Percentiles rank a stretch among this genome's conserved stretches.
phyloP scores from a whole-genome alignment of 2,329 filamentous ascomycete species.

The Lasiodiplodia hormozganensis region DNA sequence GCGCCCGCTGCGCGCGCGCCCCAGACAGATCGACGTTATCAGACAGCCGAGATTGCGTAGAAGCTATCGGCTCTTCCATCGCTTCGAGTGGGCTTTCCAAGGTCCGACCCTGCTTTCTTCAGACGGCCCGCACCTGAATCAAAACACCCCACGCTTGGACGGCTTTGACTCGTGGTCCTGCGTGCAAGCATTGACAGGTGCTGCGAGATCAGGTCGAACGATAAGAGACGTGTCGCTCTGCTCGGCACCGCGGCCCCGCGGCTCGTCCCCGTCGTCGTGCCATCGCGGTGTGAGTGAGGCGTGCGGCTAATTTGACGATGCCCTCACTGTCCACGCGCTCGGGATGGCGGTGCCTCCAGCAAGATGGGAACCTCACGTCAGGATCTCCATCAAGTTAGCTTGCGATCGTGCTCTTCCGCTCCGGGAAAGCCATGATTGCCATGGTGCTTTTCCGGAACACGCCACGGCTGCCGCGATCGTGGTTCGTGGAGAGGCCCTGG shows the following conservation, averaged over 20 bases:
- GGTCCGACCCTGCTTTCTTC: conserved; percentile 28
- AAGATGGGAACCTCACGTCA: conserved; percentile 18
- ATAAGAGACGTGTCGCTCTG: conserved; percentile 14
- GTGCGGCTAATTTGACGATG: conserved; percentile 16
- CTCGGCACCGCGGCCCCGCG: not conserved
- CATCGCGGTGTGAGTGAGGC: conserved; percentile 6
- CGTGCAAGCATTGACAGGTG: conserved; percentile 6
- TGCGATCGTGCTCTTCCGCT: conserved; percentile 28
- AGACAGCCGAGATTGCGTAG: conserved; percentile 41
- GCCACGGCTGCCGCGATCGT: conserved; percentile 28
- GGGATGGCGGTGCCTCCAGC: conserved; percentile 23
- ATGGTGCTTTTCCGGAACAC: conserved; percentile 22
- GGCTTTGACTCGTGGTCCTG: conserved; percentile 35
- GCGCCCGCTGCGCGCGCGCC: conserved; percentile 3
- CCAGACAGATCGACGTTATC: conserved; percentile 43
- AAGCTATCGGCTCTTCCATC: conserved; percentile 43
- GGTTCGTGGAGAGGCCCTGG: conserved; percentile 26
- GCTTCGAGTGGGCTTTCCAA: conserved; percentile 29
- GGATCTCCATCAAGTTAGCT: conserved; percentile 18
- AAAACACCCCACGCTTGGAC: conserved; percentile 28
- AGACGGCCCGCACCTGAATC: conserved; percentile 38
- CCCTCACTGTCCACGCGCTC: conserved; percentile 10
- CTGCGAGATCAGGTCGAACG: conserved; percentile 20
- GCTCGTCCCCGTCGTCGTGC: not conserved
- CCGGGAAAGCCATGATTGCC: conserved; percentile 26